Evolutionary conservation across 1,284 basidiomycete species (phyloP), one percentile per base, ranked within the genome.

Genomic region (Tilletia setariae): DNA sequence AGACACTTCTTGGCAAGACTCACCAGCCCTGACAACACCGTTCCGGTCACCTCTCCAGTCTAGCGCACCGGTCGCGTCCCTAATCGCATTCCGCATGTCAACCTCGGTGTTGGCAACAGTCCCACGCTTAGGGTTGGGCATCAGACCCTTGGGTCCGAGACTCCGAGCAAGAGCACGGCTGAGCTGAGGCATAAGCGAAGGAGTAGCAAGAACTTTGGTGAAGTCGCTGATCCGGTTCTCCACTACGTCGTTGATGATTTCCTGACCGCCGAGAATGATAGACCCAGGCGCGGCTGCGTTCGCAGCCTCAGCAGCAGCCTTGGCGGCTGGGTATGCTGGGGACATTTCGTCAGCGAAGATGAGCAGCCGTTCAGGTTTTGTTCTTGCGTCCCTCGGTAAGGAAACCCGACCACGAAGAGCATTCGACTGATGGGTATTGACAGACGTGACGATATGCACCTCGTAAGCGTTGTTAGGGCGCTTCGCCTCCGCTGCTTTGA

Each of bases 1-100:
- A 15, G 44, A 46, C 15, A 46, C n/a, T 49, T 19, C 25, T 8
- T 11, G 9, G 7, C 9, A 59, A 59, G 25, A 69, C 69, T 68
- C 67, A 71, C 88, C 21, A 87, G 90, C 87, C 63, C 91, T 88
- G 67, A 97, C 92, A 30, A 90, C 90, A 16, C 94, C 94, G 40
- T 87, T 84, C 80, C 91, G 90, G 84, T 98, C 93, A 13, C 92
- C 91, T 83, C 89, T 91, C 94, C 94, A 98, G 82, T 97, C 93
- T 68, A 90, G 89, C 13, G 89, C 90, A 13, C 91, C 92, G 66
- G 89, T 88, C 32, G 95, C 87, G 70, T 89, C 88, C 74, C 88
- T 86, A 69, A 98, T 90, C 69, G 91, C 93, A 23, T 66, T 59
- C 16, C 72, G 49, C 69, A 82, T 79, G 30, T 76, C 74, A 16